phyloP scores from a whole-genome alignment of 2,329 filamentous ascomycete species.

The Hymenoscyphus albidus region DNA sequence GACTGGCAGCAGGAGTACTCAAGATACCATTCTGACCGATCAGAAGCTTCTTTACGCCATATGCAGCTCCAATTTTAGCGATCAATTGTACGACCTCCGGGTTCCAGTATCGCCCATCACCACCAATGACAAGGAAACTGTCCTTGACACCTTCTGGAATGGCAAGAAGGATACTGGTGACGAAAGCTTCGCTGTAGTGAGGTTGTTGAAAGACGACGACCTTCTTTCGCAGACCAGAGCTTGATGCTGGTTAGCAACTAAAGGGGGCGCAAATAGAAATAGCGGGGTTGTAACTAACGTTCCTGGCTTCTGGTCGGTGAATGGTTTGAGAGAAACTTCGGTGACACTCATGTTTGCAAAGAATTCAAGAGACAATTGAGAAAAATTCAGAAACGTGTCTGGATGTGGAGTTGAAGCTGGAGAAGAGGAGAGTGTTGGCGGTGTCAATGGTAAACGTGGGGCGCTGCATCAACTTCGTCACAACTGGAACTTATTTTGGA shows the following conservation, averaged over 20 bases:
- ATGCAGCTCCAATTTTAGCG: conserved; percentile 93
- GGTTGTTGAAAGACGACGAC: conserved; percentile 94
- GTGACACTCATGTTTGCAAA: conserved; percentile 63
- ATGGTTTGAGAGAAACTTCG: conserved; percentile 79
- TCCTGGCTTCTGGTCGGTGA: conserved; percentile 96
- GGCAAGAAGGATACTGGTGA: conserved; percentile 88
- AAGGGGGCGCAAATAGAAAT: conserved; percentile 25
- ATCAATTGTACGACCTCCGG: conserved; percentile 95
- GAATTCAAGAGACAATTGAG: conserved; percentile 12
- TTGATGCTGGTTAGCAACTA: conserved; percentile 40
- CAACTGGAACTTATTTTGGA: conserved; percentile 5
- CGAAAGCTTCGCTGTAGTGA: conserved; percentile 94
- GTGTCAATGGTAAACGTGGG: conserved; percentile 1
- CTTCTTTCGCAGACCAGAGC: conserved; percentile 97
- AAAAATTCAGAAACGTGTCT: conserved; percentile 9
- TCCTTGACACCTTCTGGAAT: conserved; percentile 91
- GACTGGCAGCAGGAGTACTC: conserved; percentile 92
- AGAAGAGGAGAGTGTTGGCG: background rate
- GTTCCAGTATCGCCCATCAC: conserved; percentile 96
- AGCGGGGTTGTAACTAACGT: conserved; percentile 66
- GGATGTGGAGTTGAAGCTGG: background rate
- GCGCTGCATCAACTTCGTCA: background rate
- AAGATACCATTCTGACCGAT: conserved; percentile 96
- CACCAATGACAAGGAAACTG: conserved; percentile 85
- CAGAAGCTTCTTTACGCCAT: conserved; percentile 97